phyloP scores from a whole-genome alignment of 140 eudicot species.

The Anethum foeniculum region DNA sequence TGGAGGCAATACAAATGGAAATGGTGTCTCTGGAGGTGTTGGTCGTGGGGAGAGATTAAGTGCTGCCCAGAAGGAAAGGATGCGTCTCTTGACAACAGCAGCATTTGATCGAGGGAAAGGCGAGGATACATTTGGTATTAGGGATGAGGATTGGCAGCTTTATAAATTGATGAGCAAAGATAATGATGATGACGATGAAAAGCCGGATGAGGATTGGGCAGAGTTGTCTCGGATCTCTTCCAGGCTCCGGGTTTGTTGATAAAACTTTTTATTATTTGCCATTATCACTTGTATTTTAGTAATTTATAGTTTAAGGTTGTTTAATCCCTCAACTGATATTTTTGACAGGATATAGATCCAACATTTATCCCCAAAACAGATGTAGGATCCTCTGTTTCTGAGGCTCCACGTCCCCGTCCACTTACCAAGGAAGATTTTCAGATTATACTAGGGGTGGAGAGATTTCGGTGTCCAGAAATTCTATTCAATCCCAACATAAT shows the following conservation, averaged over 20 bases:
- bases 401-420: conserved; percentile 70
- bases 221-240: conserved; percentile 78
- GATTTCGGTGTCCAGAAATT: conserved; percentile 93
- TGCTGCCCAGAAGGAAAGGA: conserved; percentile 90
- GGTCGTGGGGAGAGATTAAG: conserved; percentile 96
- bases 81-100: conserved; percentile 94
- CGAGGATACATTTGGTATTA: conserved; percentile 93
- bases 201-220: conserved; percentile 70
- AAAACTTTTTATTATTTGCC: not conserved
- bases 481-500: conserved; percentile 70
- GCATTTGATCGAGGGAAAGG: conserved; percentile 98
- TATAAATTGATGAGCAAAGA: conserved; percentile 95
- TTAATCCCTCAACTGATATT: not conserved
- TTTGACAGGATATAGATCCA: conserved; percentile 77
- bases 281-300: not conserved
- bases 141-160: conserved; percentile 97
- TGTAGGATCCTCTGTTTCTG: conserved; percentile 38
- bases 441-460: conserved; percentile 76
- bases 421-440: conserved; percentile 91
- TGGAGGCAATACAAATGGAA: conserved; percentile 62
- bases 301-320: not conserved
- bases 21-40: conserved; percentile 71
- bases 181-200: conserved; percentile 90
- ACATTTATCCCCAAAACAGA: conserved; percentile 59
- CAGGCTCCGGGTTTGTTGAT: conserved; percentile 59